Evolutionary conservation across 1,139 yeast species (phyloP).

Genomic region (Pichia sp.): DNA sequence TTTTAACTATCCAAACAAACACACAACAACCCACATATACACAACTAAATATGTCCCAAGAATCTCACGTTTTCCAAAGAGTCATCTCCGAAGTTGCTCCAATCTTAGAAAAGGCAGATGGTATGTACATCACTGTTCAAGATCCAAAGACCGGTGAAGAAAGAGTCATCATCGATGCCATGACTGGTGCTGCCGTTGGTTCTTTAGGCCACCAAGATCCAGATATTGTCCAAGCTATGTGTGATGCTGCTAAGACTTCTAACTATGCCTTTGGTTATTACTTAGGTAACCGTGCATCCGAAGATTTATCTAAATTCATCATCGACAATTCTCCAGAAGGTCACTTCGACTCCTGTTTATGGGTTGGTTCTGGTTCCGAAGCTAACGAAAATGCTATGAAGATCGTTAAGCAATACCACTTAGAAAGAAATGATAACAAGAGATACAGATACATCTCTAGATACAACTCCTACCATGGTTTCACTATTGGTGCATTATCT

Average conservation of each 20-base stretch:
- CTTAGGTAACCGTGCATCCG: slow-evolving; percentile 44
- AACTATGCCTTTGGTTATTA: slow-evolving; percentile 44
- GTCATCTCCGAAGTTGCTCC: slow-evolving; percentile 41
- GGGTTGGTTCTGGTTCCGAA: slow-evolving; percentile 56
- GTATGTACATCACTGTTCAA: slow-evolving; percentile 45
- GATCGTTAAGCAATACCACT: slow-evolving; percentile 54
- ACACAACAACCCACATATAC: too few relatives aligned
- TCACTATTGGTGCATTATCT: slow-evolving; percentile 53
- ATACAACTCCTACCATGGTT: slow-evolving; percentile 58
- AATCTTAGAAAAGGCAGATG: slow-evolving; percentile 41
- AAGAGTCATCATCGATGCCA: slow-evolving; percentile 46
- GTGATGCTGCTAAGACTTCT: slow-evolving; percentile 45
- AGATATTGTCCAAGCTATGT: slow-evolving; percentile 48
- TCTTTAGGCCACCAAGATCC: slow-evolving; percentile 56
- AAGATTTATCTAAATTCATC: slow-evolving; percentile 46
- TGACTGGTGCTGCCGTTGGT: slow-evolving; percentile 68
- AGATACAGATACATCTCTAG: slow-evolving; percentile 53
- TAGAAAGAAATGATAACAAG: slow-evolving; percentile 48
- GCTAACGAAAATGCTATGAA: slow-evolving; percentile 54
- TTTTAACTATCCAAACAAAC: too few relatives aligned
- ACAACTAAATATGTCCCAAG: slow-evolving; percentile 15
- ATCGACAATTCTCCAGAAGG: slow-evolving; percentile 45
- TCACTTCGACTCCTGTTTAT: slow-evolving; percentile 45
- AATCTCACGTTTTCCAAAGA: slow-evolving; percentile 42
- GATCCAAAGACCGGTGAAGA: slow-evolving; percentile 46